These are phyloP conservation scores for Talinum fruticosum DNA, from an alignment of 148 eudicot genomes.

Conservation along the genomic window DNA sequence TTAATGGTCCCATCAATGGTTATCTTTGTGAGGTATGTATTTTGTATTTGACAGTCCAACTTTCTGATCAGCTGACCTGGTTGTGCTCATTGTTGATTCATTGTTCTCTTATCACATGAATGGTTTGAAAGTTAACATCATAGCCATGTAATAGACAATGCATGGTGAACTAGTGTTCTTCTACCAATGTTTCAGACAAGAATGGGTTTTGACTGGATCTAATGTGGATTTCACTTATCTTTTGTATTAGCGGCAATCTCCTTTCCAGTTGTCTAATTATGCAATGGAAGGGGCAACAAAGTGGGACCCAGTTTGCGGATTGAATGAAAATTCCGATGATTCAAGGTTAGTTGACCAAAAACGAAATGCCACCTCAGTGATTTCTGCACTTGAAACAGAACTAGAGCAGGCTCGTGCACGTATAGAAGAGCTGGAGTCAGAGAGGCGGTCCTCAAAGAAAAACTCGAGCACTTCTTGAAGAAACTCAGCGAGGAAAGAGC, in stretches of 20 bases:
- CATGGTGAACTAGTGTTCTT: background rate
- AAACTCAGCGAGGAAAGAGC: slow-evolving; percentile 89
- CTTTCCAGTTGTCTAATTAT: slow-evolving; percentile 51
- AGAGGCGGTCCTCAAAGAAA: slow-evolving; percentile 43
- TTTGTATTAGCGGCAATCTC: slow-evolving; percentile 47
- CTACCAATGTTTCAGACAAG: background rate
- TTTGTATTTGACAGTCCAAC: background rate
- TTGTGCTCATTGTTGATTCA: background rate
- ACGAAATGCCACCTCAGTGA: slow-evolving; percentile 30
- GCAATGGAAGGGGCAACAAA: slow-evolving; percentile 97
- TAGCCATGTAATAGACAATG: background rate
- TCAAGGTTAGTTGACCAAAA: slow-evolving; percentile 40
- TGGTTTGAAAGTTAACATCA: background rate
- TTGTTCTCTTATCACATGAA: background rate
- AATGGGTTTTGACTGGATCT: slow-evolving; percentile 14
- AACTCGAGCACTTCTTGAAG: slow-evolving; percentile 46
- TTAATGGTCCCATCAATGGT: slow-evolving; percentile 58
- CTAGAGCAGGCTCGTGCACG: slow-evolving; percentile 40
- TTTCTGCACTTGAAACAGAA: slow-evolving; percentile 53
- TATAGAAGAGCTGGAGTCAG: slow-evolving; percentile 39
- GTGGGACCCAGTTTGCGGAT: slow-evolving; percentile 64
- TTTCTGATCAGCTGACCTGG: background rate
- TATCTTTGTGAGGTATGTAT: slow-evolving; percentile 54
- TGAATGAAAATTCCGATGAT: slow-evolving; percentile 33
- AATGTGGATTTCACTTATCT: slow-evolving; percentile 13